phyloP scores from a whole-genome alignment of 345 rosid genomes.

The Lenwebbia sp. region DNA sequence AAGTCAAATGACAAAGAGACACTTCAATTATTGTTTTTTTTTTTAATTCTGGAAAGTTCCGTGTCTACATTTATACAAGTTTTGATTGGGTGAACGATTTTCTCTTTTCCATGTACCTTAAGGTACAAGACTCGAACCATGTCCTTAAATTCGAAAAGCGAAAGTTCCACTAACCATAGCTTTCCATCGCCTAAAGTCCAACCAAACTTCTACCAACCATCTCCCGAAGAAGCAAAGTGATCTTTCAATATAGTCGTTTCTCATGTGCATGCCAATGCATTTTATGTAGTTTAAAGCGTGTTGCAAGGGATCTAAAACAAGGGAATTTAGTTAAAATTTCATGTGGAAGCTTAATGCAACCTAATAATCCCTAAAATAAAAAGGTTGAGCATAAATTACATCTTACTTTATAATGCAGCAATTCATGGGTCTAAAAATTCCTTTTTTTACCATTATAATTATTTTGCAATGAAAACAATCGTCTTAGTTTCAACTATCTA shows the following conservation, averaged over 20 bases:
- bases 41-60: background rate
- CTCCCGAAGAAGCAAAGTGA: background rate
- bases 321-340: background rate
- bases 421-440: background rate
- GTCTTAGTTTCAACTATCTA: background rate
- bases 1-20: background rate
- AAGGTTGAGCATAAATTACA: background rate
- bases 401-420: background rate
- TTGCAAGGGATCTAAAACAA: background rate
- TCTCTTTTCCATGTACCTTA: background rate
- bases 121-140: background rate
- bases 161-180: background rate
- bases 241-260: background rate
- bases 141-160: background rate
- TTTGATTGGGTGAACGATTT: background rate
- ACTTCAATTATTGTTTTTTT: background rate
- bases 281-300: background rate
- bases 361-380: background rate
- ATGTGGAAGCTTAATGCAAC: background rate
- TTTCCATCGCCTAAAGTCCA: background rate
- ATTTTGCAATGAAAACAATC: background rate
- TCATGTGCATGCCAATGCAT: background rate
- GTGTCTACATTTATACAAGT: background rate
- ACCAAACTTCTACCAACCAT: background rate
- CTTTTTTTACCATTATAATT: background rate